Percentiles rank a stretch among this genome's conserved stretches.
These are phyloP conservation scores for Endocalyx cinctus DNA, from an alignment of 2,329 filamentous ascomycete species.

Conservation along the genomic window DNA sequence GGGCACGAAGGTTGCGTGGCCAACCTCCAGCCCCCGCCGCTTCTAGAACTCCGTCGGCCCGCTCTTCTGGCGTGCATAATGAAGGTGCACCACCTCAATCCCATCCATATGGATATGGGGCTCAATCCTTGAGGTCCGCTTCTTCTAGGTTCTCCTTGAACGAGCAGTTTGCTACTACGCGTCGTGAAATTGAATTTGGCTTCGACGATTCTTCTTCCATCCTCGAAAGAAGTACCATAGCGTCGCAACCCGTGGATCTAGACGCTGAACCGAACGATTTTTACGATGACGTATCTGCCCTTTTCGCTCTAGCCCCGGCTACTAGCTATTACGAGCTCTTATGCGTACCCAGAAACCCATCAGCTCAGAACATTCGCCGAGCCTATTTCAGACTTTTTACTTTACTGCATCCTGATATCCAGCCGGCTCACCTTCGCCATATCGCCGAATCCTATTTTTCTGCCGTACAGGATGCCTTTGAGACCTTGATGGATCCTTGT, in stretches of 20 bases:
- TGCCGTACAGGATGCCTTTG: conserved; percentile 39
- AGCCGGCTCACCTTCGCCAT: conserved; percentile 34
- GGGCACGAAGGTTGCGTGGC: conserved; percentile 1
- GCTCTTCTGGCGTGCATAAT: conserved; percentile 7
- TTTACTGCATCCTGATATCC: conserved; percentile 39
- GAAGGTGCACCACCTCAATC: conserved; percentile 1
- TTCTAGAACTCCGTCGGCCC: conserved; percentile 6
- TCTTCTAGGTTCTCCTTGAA: conserved; percentile 42
- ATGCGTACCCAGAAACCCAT: conserved; percentile 34
- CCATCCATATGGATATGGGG: conserved; percentile 1
- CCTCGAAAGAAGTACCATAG: conserved; percentile 28
- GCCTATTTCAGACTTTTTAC: conserved; percentile 42
- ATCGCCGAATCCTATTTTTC: conserved; percentile 37
- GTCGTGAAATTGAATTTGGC: conserved; percentile 42
- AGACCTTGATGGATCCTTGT: conserved; percentile 41
- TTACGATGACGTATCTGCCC: not conserved
- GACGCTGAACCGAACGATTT: not conserved
- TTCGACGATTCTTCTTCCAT: conserved; percentile 44
- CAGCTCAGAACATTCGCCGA: conserved; percentile 31
- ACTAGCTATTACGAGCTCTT: conserved; percentile 41
- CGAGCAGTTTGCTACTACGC: conserved; percentile 44
- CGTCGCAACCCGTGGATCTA: conserved; percentile 6
- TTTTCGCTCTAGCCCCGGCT: not conserved
- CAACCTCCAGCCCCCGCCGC: not conserved
- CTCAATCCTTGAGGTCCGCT: conserved; percentile 25